Evolutionary conservation across 2,329 filamentous ascomycete species (phyloP), one percentile per base, ranked within the genome.

Genomic region (Fusarium miscanthi): DNA sequence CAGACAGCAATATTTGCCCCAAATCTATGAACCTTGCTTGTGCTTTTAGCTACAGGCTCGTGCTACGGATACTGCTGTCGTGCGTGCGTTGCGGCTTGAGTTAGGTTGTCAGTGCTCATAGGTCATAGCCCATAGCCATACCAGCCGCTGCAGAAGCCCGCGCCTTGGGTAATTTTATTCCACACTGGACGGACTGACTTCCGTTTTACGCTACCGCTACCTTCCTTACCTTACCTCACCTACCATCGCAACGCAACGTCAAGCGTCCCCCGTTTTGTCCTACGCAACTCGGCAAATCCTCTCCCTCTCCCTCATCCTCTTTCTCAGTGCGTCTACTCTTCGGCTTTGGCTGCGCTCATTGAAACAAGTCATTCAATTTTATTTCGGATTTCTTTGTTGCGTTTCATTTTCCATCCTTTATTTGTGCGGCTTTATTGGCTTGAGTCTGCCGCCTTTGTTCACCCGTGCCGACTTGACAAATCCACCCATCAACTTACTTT

Each of bases 141-240:
- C n/a, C 46, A 23, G 27, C 59, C 37, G 38, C 40, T 57, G 56
- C 37, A 49, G 49, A 69, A 38, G 37, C 45, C 48, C 30, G 31
- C 41, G 43, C 66, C 40, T 64, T 66, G 54, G 69, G 64, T 77
- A 78, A 78, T 77, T 78, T 78, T 77, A 75, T 77, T 78, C 72
- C 72, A 72, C 69, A 73, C 74, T 72, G 73, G 25, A 42, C 43
- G 41, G 59, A 23, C 58, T 43, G 45, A 38, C 31, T 38, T 66
- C 46, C 56, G 41, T 48, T 54, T 46, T 56, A 65, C 62, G 62
- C 62, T 66, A 66, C 46, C 21, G 17, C 45, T 46, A 46, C 43
- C 43, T 46, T 16, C 30, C 30, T 31, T 48, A 40, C 27, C 37
- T n/a, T 54, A 40, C 59, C 21, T 49, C 31, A 43, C 58, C 52